Conservation (phyloP, 768 basidiomycete species). For the Psilocybe cubensis region DNA sequence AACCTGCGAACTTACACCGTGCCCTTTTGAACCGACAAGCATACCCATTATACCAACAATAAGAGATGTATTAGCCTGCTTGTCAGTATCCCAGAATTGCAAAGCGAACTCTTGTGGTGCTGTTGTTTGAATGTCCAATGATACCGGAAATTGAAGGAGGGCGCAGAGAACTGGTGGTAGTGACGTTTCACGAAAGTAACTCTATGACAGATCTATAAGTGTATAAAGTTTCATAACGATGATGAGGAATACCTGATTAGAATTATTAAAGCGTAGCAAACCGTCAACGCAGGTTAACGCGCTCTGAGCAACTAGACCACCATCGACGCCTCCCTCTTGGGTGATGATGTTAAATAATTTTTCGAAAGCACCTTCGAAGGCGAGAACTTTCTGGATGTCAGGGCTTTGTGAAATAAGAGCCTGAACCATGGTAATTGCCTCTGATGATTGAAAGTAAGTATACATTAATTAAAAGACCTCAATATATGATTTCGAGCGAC, state of each 20-base stretch:
- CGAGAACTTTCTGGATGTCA: slow-evolving; percentile 95
- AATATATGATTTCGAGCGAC: neutral
- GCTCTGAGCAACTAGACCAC: slow-evolving; percentile 83
- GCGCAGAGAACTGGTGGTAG: slow-evolving; percentile 69
- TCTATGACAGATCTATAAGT: slow-evolving; percentile 51
- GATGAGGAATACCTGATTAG: slow-evolving; percentile 79
- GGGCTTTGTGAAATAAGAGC: slow-evolving; percentile 82
- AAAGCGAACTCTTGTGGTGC: slow-evolving; percentile 91
- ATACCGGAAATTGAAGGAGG: slow-evolving; percentile 72
- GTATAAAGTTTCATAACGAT: neutral
- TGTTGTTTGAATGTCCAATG: slow-evolving; percentile 54
- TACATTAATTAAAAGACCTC: neutral
- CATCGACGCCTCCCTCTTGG: slow-evolving; percentile 90
- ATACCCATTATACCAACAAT: slow-evolving; percentile 86
- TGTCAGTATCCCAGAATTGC: slow-evolving; percentile 96
- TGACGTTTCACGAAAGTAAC: slow-evolving; percentile 92
- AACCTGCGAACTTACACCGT: slow-evolving; percentile 47
- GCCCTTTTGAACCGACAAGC: slow-evolving; percentile 75
- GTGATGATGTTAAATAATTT: slow-evolving; percentile 88
- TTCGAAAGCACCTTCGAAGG: slow-evolving; percentile 97
- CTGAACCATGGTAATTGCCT: slow-evolving; percentile 84
- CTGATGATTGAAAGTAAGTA: slow-evolving; percentile 36
- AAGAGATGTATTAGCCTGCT: slow-evolving; percentile 78
- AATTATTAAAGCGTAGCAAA: slow-evolving; percentile 90
- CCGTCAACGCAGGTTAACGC: slow-evolving; percentile 86